Percentiles rank a stretch among this genome's conserved stretches.
Evolutionary conservation across 1,139 yeast genomes (phyloP).

Genomic region (Saccharomycopsis crataegensis): DNA sequence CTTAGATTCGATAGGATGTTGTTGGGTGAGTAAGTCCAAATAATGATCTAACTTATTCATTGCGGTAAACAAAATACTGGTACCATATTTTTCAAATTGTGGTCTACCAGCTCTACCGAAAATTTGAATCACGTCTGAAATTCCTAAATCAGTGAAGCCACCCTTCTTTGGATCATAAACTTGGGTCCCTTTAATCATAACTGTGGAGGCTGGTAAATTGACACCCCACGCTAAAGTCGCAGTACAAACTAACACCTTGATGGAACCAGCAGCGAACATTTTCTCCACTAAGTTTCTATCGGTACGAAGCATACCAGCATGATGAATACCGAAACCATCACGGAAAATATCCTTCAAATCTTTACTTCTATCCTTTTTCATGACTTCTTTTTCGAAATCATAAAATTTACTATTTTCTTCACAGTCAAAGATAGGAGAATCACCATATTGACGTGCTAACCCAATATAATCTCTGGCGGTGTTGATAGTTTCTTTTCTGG

Average conservation of each 20-base stretch:
- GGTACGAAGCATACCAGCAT: constrained; percentile 92
- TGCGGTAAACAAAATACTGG: constrained; percentile 84
- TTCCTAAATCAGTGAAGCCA: constrained; percentile 88
- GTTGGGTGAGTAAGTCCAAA: constrained; percentile 80
- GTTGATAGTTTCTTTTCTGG: constrained; percentile 85
- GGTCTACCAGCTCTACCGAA: constrained; percentile 99
- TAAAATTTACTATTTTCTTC: constrained; percentile 43
- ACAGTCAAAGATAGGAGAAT: constrained; percentile 49
- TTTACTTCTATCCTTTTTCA: constrained; percentile 57
- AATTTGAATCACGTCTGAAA: constrained; percentile 94
- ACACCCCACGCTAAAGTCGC: constrained; percentile 99
- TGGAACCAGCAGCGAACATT: constrained; percentile 73
- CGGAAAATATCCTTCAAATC: constrained; percentile 78
- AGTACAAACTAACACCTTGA: constrained; percentile 80
- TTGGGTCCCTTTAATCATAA: constrained; percentile 91
- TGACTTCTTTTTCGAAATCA: constrained; percentile 58
- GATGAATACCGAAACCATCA: constrained; percentile 88
- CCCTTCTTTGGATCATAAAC: constrained; percentile 93
- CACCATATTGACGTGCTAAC: constrained; percentile 57
- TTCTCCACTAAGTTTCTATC: constrained; percentile 88
- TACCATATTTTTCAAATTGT: constrained; percentile 86
- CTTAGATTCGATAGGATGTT: constrained; percentile 92
- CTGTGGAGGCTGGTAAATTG: constrained; percentile 94
- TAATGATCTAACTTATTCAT: constrained; percentile 80
- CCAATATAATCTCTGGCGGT: constrained; percentile 69